phyloP scores from a whole-genome alignment of 176 grass and related monocot species.

The Melocanna baccifera region DNA sequence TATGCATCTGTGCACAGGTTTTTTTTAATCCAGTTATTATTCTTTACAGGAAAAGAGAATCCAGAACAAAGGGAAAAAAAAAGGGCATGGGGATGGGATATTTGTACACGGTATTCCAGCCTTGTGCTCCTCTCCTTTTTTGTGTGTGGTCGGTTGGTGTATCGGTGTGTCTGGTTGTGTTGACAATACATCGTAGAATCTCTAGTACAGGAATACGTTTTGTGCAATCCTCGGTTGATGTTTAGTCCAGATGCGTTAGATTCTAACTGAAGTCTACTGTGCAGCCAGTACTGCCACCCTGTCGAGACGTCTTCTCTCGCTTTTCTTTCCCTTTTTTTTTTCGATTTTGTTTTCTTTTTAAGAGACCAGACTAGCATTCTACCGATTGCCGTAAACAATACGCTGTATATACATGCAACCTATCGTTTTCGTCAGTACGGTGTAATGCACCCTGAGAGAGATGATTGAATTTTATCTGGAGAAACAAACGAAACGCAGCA shows the following conservation, averaged over 20 bases:
- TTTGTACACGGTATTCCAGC: constrained; percentile 9
- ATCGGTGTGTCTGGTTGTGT: neutral
- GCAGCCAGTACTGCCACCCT: neutral
- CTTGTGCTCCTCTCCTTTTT: neutral
- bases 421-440: neutral
- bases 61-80: neutral
- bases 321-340: neutral
- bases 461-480: neutral
- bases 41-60: neutral
- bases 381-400: neutral
- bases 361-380: neutral
- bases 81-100: constrained; percentile 6
- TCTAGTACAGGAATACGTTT: neutral
- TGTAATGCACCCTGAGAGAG: neutral
- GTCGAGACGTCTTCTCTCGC: neutral
- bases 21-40: neutral
- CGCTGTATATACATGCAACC: neutral
- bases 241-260: neutral
- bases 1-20: constrained; percentile 27
- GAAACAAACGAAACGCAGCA: neutral
- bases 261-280: constrained; percentile 14
- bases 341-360: neutral
- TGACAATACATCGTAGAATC: constrained; percentile 17
- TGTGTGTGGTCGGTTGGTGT: neutral
- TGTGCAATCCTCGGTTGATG: neutral